Evolutionary conservation across 2,329 filamentous ascomycete genomes (phyloP), one percentile per base, ranked within the genome.

Genomic region (Exophiala sp.): DNA sequence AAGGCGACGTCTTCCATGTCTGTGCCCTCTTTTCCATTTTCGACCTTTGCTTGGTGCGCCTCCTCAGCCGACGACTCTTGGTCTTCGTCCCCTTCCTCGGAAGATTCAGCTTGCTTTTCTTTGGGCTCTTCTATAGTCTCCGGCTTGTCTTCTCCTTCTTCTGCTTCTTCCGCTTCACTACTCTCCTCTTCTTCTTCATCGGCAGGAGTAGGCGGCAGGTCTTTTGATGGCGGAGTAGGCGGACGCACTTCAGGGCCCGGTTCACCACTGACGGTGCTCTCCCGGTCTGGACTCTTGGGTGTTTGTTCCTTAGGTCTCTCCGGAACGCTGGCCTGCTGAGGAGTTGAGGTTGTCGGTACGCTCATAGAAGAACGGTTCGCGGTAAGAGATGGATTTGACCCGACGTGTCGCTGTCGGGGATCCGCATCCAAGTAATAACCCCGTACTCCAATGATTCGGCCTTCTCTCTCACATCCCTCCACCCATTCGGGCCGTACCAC

Each of bases 401-500:
- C 69, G 22, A 72, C 60, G 49, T 78, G 76, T 48, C 81, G 70
- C 59, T 81, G 67, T 62, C 80, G 79, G 14, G 81, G 80, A 64
- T 87, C 83, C 2, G 91, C 93, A 65, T 96, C 90, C 24, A 98
- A 78, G 68, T 98, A 98, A 70, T 96, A 98, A 60, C 90, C 90
- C 61, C 93, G 84, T 23, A 97, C 93, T 43, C 91, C 89, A 2
- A 97, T 84, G 56, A 98, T 95, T 52, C 89, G 82, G 38, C 91
- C 91, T 67, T 88, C 90, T 59, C 86, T 80, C 70, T 97, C 91
- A 66, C 93, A 98, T n/a, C 89, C 91, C 61, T 95, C 86, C 23
- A 98, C 80, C 93, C 93, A 98, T 68, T 98, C 93, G 16, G 93
- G 93, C 32, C 93, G 81, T 18, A 98, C 93, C 9, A 98, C 88